These are phyloP conservation scores for Herpotrichia juniperi DNA, from an alignment of 2,329 filamentous ascomycete genomes.

Conservation along the genomic window DNA sequence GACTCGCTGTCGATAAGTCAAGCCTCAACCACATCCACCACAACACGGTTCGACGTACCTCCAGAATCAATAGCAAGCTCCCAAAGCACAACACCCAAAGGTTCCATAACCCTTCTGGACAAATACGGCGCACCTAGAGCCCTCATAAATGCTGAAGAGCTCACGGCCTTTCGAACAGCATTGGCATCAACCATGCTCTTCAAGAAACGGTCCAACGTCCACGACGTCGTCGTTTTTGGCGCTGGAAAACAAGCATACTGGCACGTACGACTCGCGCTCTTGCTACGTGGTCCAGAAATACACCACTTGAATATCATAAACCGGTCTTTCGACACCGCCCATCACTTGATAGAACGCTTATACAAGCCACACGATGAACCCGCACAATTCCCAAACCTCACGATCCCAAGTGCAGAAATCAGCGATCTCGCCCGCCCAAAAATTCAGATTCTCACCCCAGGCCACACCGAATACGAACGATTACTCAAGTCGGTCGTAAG, in stretches of 20 bases:
- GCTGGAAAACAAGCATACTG: constrained; percentile 91
- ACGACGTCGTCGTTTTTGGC: constrained; percentile 83
- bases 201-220: constrained; percentile 69
- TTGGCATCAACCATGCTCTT: constrained; percentile 68
- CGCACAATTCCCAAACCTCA: constrained; percentile 14
- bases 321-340: constrained; percentile 67
- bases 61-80: constrained; percentile 23
- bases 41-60: constrained; percentile 25
- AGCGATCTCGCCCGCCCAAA: constrained; percentile 51
- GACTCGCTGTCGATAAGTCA: constrained; percentile 36
- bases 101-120: constrained; percentile 66
- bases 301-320: constrained; percentile 85
- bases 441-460: constrained; percentile 72
- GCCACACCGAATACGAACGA: constrained; percentile 71
- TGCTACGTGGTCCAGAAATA: constrained; percentile 72
- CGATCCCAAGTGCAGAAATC: constrained; percentile 13
- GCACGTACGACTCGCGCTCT: constrained; percentile 84
- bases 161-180: constrained; percentile 73
- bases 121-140: constrained; percentile 63
- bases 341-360: constrained; percentile 59
- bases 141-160: constrained; percentile 69
- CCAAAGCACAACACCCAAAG: constrained; percentile 56
- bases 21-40: constrained; percentile 21
- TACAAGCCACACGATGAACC: constrained; percentile 54
- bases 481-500: constrained; percentile 74